Conservation (phyloP, 768 basidiomycete species). For the Phaeotremella skinneri region DNA sequence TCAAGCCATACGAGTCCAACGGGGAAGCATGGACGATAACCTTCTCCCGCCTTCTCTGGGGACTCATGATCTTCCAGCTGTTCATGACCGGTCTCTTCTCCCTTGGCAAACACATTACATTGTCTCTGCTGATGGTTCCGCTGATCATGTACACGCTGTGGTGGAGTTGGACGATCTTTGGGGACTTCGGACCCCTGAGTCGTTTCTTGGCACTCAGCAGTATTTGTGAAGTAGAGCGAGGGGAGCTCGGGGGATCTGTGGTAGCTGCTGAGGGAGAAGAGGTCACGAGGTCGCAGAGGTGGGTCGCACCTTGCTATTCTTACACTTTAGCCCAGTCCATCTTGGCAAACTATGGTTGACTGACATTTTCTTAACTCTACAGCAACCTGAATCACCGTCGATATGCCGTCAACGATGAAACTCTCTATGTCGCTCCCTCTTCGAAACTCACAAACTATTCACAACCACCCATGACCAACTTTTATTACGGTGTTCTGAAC, state of each 20-base stretch:
- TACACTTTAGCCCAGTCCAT: not conserved
- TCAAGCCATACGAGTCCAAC: slow-evolving; percentile 95
- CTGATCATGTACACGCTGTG: slow-evolving; percentile 70
- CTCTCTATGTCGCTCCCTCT: slow-evolving; percentile 89
- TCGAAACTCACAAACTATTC: slow-evolving; percentile 91
- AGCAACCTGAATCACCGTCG: slow-evolving; percentile 77
- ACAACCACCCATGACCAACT: slow-evolving; percentile 94
- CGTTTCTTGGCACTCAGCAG: slow-evolving; percentile 75
- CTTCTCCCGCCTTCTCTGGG: slow-evolving; percentile 86
- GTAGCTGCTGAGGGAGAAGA: slow-evolving; percentile 75
- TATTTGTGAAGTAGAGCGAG: slow-evolving; percentile 77
- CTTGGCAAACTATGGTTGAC: not conserved
- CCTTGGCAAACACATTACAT: slow-evolving; percentile 61
- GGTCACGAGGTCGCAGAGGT: slow-evolving; percentile 87
- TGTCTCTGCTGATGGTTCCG: slow-evolving; percentile 67
- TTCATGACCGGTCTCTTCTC: slow-evolving; percentile 98
- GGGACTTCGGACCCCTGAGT: slow-evolving; percentile 68
- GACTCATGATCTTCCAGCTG: slow-evolving; percentile 83
- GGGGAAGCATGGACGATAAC: slow-evolving; percentile 98
- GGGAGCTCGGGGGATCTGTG: slow-evolving; percentile 76
- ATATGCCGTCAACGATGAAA: slow-evolving; percentile 92
- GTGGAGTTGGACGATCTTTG: slow-evolving; percentile 77
- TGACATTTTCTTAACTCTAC: slow-evolving; percentile 4
- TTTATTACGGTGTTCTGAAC: slow-evolving; percentile 89
- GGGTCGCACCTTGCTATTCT: slow-evolving; percentile 21